These are phyloP conservation scores for Cercospora sp. DNA, from an alignment of 2,329 filamentous ascomycete species.

Conservation along the genomic window DNA sequence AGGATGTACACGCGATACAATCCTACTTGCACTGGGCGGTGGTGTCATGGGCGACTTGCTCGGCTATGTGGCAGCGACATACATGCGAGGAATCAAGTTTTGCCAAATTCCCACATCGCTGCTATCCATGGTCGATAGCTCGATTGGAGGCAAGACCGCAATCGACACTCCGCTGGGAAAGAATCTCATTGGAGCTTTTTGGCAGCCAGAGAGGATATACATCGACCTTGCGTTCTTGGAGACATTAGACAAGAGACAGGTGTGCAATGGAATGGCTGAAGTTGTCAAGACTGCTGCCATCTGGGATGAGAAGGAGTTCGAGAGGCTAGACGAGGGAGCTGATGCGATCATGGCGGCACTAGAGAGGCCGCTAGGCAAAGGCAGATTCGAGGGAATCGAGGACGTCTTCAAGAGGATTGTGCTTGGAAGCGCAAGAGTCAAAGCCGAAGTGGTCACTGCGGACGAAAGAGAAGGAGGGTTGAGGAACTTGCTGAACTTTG, in stretches of 20 bases:
- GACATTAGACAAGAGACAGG: conserved; percentile 84
- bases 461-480: conserved; percentile 94
- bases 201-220: conserved; percentile 92
- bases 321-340: conserved; percentile 78
- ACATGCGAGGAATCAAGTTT: conserved; percentile 96
- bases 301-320: conserved; percentile 86
- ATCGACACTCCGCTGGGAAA: conserved; percentile 96
- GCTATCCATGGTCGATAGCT: conserved; percentile 96
- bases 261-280: conserved; percentile 98
- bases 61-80: conserved; percentile 94
- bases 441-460: conserved; percentile 88
- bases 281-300: conserved; percentile 86
- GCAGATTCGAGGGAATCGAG: conserved; percentile 67
- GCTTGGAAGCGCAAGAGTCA: conserved; percentile 85
- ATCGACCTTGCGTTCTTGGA: conserved; percentile 91
- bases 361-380: conserved; percentile 57
- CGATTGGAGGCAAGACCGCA: conserved; percentile 96
- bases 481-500: conserved; percentile 93
- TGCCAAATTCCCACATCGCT: conserved; percentile 95
- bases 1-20: conserved; percentile 90
- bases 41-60: conserved; percentile 98
- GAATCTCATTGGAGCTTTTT: conserved; percentile 93
- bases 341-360: conserved; percentile 72
- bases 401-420: conserved; percentile 62
- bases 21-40: conserved; percentile 90